phyloP scores from a whole-genome alignment of 2,329 filamentous ascomycete genomes.

The Exserohilum turcica region DNA sequence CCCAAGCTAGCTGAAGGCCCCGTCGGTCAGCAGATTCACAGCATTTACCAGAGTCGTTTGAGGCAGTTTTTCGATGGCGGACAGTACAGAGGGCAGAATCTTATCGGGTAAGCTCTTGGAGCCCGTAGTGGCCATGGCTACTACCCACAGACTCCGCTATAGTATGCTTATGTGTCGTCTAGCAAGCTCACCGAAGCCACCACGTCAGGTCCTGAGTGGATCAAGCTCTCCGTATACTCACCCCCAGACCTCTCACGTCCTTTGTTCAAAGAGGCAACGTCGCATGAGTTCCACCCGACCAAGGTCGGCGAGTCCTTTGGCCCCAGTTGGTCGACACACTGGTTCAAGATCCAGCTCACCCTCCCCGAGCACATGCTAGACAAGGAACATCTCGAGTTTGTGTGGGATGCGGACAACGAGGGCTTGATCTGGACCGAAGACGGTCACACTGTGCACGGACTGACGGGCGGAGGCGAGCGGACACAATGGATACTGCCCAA shows the following conservation, averaged over 20 bases:
- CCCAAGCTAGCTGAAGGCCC: slow-evolving; percentile 44
- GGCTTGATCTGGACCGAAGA: slow-evolving; percentile 92
- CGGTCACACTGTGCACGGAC: slow-evolving; percentile 86
- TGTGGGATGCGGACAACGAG: slow-evolving; percentile 95
- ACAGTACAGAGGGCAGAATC: slow-evolving; percentile 71
- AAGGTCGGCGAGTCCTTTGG: slow-evolving; percentile 81
- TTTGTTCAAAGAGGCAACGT: slow-evolving; percentile 80
- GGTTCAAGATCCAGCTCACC: slow-evolving; percentile 85
- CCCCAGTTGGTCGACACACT: slow-evolving; percentile 96
- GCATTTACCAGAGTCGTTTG: slow-evolving; percentile 84
- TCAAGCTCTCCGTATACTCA: slow-evolving; percentile 85
- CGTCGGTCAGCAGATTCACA: slow-evolving; percentile 64
- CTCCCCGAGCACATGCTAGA: slow-evolving; percentile 74
- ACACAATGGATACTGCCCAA: slow-evolving; percentile 90
- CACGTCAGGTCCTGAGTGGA: slow-evolving; percentile 71
- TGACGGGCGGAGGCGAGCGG: slow-evolving; percentile 88
- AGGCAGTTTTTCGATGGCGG: slow-evolving; percentile 78
- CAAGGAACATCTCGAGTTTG: slow-evolving; percentile 86
- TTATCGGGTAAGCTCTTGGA: slow-evolving; percentile 65
- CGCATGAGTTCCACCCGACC: slow-evolving; percentile 76
- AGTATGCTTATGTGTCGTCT: slow-evolving; percentile 21
- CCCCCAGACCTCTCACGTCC: slow-evolving; percentile 80
- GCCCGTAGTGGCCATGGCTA: neutral
- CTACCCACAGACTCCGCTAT: neutral
- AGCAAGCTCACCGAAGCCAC: slow-evolving; percentile 75